Percentiles rank a stretch among this genome's conserved stretches.
Conservation (phyloP, 129 eudicot genomes). For the Smallanthus sonchifolius region DNA sequence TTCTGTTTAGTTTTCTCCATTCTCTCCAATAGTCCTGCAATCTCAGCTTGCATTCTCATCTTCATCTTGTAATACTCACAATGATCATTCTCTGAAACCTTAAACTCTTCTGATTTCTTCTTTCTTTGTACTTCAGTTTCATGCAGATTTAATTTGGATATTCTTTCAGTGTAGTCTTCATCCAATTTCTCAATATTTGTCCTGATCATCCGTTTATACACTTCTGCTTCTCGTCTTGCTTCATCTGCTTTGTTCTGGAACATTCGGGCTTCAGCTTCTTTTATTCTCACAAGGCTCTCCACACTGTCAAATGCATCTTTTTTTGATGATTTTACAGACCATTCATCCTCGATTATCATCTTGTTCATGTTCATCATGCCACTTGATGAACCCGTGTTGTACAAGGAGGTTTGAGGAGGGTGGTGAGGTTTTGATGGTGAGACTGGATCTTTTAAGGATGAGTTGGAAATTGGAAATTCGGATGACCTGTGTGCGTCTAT, state of each 20-base stretch:
- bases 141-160: constrained; percentile 47
- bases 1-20: constrained; percentile 79
- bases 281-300: constrained; percentile 64
- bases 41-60: constrained; percentile 73
- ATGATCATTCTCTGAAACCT: constrained; percentile 54
- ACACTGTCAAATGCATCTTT: constrained; percentile 54
- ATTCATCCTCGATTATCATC: constrained; percentile 52
- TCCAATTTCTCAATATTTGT: constrained; percentile 55
- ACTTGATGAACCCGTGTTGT: background rate
- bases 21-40: constrained; percentile 62
- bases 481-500: constrained; percentile 43
- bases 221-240: constrained; percentile 65
- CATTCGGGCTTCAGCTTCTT: constrained; percentile 78
- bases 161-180: constrained; percentile 52
- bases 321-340: constrained; percentile 55
- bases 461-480: constrained; percentile 35
- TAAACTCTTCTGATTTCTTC: constrained; percentile 61
- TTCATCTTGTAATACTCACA: constrained; percentile 72
- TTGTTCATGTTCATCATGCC: constrained; percentile 25
- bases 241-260: constrained; percentile 71
- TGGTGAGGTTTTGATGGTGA: constrained; percentile 30
- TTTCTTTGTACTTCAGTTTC: constrained; percentile 59
- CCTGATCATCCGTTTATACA: constrained; percentile 49
- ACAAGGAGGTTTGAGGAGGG: constrained; percentile 26
- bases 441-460: constrained; percentile 27